Evolutionary conservation across 2,329 filamentous ascomycete genomes (phyloP).

Genomic region (Colletotrichum liaoningense): DNA sequence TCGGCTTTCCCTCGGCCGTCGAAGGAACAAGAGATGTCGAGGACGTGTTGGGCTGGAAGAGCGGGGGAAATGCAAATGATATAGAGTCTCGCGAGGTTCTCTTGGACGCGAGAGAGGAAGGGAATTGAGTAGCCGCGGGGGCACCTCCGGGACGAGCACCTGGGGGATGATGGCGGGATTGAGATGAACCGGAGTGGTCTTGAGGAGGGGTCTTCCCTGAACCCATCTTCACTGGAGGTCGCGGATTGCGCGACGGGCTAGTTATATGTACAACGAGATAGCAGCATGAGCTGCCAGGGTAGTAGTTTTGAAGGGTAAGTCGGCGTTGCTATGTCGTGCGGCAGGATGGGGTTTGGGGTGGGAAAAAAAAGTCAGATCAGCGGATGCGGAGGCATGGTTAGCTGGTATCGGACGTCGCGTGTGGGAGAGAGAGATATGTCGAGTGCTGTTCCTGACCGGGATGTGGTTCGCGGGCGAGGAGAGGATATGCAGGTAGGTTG

Average conservation of each 20-base stretch:
- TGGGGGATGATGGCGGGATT: constrained; percentile 6
- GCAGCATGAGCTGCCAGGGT: constrained; percentile 18
- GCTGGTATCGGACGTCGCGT: constrained; percentile 24
- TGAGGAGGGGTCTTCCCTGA: constrained; percentile 11
- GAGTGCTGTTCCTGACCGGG: constrained; percentile 14
- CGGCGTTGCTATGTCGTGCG: constrained; percentile 19
- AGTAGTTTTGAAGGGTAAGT: constrained; percentile 17
- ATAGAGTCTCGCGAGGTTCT: constrained; percentile 45
- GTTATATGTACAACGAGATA: constrained; percentile 24
- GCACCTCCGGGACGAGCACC: constrained; percentile 9
- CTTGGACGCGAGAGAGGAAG: constrained; percentile 32
- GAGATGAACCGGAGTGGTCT: constrained; percentile 24
- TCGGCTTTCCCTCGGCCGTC: constrained; percentile 66
- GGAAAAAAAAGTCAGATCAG: constrained; percentile 25
- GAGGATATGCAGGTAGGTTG: constrained; percentile 24
- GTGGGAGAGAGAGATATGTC: constrained; percentile 1
- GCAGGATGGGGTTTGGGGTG: constrained; percentile 7
- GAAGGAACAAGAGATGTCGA: constrained; percentile 65
- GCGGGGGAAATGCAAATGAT: constrained; percentile 60
- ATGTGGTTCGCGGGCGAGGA: constrained; percentile 16
- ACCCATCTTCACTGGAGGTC: constrained; percentile 28
- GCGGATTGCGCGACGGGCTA: constrained; percentile 20
- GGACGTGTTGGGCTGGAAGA: constrained; percentile 61
- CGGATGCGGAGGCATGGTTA: constrained; percentile 32
- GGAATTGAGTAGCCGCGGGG: constrained; percentile 23